Conservation (phyloP, 1,139 yeast genomes). For the Suhomyces ambrosiae region DNA sequence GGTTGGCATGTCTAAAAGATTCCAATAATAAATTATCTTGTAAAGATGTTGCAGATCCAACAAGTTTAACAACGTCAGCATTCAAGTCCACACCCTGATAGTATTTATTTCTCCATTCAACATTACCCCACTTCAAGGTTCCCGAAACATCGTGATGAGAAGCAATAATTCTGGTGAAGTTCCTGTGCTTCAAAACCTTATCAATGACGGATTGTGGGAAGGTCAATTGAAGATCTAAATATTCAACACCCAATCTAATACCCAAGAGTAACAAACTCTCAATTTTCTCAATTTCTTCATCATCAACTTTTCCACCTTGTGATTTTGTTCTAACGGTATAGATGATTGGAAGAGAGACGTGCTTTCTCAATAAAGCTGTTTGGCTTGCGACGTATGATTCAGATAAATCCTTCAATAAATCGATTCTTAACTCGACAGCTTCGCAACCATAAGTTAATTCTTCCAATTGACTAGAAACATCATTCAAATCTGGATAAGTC, state of each 20-base stretch:
- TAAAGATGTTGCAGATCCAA: conserved; percentile 68
- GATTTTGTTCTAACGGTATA: conserved; percentile 75
- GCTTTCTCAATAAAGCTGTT: conserved; percentile 64
- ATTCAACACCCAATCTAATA: conserved; percentile 65
- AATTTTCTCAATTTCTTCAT: conserved; percentile 49
- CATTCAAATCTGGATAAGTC: conserved; percentile 59
- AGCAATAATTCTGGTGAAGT: conserved; percentile 72
- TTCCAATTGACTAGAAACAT: conserved; percentile 46
- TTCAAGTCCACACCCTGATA: conserved; percentile 65
- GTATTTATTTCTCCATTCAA: conserved; percentile 75
- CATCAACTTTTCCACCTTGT: conserved; percentile 78
- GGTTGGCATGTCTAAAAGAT: conserved; percentile 57
- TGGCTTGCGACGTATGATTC: conserved; percentile 69
- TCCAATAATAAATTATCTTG: conserved; percentile 74
- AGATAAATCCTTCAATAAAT: conserved; percentile 56
- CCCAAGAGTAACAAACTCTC: conserved; percentile 61
- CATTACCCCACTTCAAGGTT: conserved; percentile 60
- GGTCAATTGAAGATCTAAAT: conserved; percentile 55
- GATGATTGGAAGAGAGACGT: conserved; percentile 71
- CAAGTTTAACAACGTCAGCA: conserved; percentile 80
- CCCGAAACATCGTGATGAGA: conserved; percentile 78
- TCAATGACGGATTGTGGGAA: conserved; percentile 36
- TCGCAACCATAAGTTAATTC: conserved; percentile 67
- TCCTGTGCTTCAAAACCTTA: conserved; percentile 40
- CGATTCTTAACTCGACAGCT: conserved; percentile 86